These are phyloP conservation scores for Didymella lethalis DNA, from an alignment of 2,329 filamentous ascomycete species.

Conservation along the genomic window DNA sequence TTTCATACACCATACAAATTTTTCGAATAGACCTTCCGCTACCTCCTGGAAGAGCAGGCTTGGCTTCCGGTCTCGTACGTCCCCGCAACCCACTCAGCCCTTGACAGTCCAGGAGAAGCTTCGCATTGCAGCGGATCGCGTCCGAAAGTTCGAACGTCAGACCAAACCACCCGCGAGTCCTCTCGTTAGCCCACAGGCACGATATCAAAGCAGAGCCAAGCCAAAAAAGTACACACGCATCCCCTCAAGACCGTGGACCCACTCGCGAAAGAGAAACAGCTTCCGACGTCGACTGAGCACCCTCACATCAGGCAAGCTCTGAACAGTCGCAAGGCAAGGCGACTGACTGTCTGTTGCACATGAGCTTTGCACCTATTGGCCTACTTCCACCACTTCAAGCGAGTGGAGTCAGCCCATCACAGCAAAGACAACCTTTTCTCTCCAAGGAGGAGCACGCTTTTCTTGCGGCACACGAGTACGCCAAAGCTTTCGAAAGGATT, in stretches of 20 bases:
- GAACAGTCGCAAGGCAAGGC: background rate
- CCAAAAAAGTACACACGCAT: background rate
- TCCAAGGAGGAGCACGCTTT: slow-evolving; percentile 12
- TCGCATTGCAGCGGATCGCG: slow-evolving; percentile 9
- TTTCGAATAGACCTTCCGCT: background rate
- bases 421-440: background rate
- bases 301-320: background rate
- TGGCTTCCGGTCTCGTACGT: background rate
- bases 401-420: background rate
- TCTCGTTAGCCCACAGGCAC: background rate
- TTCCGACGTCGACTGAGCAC: background rate
- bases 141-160: slow-evolving; percentile 10
- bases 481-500: slow-evolving; percentile 8
- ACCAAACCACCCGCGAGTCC: background rate
- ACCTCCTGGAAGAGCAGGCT: slow-evolving; percentile 4
- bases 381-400: background rate
- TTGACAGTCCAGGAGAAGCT: slow-evolving; percentile 11
- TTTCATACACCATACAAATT: background rate
- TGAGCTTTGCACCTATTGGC: slow-evolving; percentile 13
- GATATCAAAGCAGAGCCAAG: background rate
- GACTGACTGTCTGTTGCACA: background rate
- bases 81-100: background rate
- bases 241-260: background rate
- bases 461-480: slow-evolving; percentile 6
- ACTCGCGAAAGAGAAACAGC: slow-evolving; percentile 2